A percentile compares a stretch with the other conserved stretches of the same genome.
Evolutionary conservation across 192 early-diverging fungal species (phyloP).

Genomic region (Podila clonocystis): DNA sequence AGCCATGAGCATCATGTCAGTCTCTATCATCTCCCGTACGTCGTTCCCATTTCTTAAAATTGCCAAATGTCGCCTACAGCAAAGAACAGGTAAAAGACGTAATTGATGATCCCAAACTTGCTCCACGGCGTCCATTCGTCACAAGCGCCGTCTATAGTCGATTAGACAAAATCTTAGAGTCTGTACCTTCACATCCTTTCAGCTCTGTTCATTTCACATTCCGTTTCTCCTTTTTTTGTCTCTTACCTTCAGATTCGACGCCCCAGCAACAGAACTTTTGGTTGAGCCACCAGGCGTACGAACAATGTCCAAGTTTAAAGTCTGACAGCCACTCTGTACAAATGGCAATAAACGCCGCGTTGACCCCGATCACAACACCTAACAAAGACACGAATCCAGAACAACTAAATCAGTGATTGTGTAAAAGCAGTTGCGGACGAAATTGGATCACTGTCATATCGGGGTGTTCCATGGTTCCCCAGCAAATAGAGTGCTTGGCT

Average conservation of each 20-base stretch:
- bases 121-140: slow-evolving; percentile 76
- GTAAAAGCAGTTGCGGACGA: neutral
- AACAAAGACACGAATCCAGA: neutral
- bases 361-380: slow-evolving; percentile 78
- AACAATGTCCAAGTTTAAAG: slow-evolving; percentile 86
- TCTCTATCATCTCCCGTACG: no score
- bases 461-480: neutral
- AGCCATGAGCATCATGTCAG: neutral
- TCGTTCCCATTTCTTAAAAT: neutral
- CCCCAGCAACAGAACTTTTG: slow-evolving; percentile 95
- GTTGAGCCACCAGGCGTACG: slow-evolving; percentile 87
- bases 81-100: slow-evolving; percentile 78
- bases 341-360: slow-evolving; percentile 91
- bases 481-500: no score
- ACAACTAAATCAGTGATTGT: neutral
- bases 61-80: slow-evolving; percentile 60
- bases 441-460: neutral
- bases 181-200: neutral
- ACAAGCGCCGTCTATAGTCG: slow-evolving; percentile 67
- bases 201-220: neutral
- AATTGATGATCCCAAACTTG: slow-evolving; percentile 71
- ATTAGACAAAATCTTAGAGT: neutral
- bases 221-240: neutral
- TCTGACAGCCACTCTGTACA: slow-evolving; percentile 92
- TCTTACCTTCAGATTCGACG: slow-evolving; percentile 65